phyloP scores from a whole-genome alignment of 208 protist species.

The Wallacemonas collosoma region DNA sequence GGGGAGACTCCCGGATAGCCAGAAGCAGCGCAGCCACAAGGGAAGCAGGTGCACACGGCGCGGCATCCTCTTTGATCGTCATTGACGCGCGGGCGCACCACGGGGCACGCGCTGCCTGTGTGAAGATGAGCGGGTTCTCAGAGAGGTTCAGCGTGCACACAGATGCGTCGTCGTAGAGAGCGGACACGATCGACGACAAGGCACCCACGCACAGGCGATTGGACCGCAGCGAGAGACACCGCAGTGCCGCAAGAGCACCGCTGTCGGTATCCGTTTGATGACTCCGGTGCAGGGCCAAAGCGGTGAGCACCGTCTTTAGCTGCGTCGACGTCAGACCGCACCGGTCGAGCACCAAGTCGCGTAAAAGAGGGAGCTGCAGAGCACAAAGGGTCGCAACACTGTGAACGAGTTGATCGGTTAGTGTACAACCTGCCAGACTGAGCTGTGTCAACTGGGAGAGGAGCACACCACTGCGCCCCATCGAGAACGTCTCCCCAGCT shows the following conservation, averaged over 20 bases:
- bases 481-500: too few relatives aligned
- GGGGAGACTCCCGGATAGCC: not conserved
- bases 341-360: not conserved
- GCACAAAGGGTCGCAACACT: not conserved
- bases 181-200: not conserved
- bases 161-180: not conserved
- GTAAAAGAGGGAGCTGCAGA: not conserved
- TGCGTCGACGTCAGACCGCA: not conserved
- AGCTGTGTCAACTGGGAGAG: not conserved
- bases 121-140: not conserved
- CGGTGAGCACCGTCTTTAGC: not conserved
- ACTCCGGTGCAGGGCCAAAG: not conserved
- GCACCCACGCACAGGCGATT: not conserved
- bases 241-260: not conserved
- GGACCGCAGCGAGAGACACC: not conserved
- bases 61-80: too few relatives aligned
- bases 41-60: not conserved
- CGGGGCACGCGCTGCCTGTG: not conserved
- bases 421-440: not conserved
- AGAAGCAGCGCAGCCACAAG: not conserved
- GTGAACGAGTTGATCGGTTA: not conserved
- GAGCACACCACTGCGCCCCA: not conserved
- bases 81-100: too few relatives aligned
- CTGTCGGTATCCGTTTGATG: not conserved
- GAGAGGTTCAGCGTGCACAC: not conserved